Conservation (phyloP, 1,284 basidiomycete genomes). For the Trametes hirsuta region DNA sequence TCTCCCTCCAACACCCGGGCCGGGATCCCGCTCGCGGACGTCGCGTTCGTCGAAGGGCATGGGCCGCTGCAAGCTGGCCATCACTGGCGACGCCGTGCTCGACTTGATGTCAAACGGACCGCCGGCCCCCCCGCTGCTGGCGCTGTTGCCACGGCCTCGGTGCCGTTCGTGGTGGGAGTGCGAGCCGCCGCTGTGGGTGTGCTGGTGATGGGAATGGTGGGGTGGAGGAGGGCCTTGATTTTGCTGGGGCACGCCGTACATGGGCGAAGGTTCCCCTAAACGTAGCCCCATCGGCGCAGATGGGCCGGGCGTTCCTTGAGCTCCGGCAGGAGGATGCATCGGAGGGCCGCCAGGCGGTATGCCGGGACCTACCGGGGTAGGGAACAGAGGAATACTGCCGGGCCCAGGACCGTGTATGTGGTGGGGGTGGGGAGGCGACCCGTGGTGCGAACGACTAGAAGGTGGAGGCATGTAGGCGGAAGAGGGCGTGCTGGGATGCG, state of each 20-base stretch:
- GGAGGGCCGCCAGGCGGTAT: slow-evolving; percentile 20
- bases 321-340: slow-evolving; percentile 18
- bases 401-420: slow-evolving; percentile 24
- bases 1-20: slow-evolving; percentile 16
- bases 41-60: slow-evolving; percentile 23
- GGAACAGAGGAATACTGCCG: slow-evolving; percentile 29
- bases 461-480: slow-evolving; percentile 34
- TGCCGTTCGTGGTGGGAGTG: slow-evolving; percentile 14
- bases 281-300: slow-evolving; percentile 16
- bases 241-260: slow-evolving; percentile 33
- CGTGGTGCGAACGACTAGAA: slow-evolving; percentile 12
- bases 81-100: slow-evolving; percentile 30
- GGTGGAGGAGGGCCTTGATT: slow-evolving; percentile 13
- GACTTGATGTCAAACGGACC: slow-evolving; percentile 19
- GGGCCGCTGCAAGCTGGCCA: slow-evolving; percentile 37
- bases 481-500: slow-evolving; percentile 27
- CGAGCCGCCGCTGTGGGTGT: slow-evolving; percentile 18
- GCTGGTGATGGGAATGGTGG: slow-evolving; percentile 18
- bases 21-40: slow-evolving; percentile 23
- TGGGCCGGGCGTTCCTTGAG: slow-evolving; percentile 4
- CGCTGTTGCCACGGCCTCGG: slow-evolving; percentile 23
- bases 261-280: slow-evolving; percentile 34
- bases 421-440: slow-evolving; percentile 19
- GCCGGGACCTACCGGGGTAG: slow-evolving; percentile 31
- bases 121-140: slow-evolving; percentile 12